Evolutionary conservation across 805 yeast species (phyloP), one percentile per base, ranked within the genome.

Genomic region (Candida patagonica): DNA sequence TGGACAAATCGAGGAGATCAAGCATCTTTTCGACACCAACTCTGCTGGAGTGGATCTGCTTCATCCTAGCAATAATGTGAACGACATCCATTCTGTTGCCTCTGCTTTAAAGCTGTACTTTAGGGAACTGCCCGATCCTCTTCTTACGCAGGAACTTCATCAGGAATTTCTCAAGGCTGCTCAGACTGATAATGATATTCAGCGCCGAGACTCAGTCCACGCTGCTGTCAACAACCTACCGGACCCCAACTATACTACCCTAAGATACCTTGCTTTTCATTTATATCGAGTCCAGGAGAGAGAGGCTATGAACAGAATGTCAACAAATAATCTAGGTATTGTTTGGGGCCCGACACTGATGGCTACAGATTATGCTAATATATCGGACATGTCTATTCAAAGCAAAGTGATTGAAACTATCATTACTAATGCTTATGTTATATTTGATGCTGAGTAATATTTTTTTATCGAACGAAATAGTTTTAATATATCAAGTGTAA

Each of bases 271-370:
- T 48, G 65, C 88, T 1, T 85, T 89, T 69, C 99, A 92, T 59
- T 72, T 92, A 45, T 77, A 80, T 46, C 73, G 80, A 41, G 78
- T 92, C 10, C 75, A 80, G 27, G 70, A 71, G 22, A 68, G 76
- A 41, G 79, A 78, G 52, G 68, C 68, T 16, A 50, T 61, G 26
- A 86, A 87, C 56, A 71, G 92, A 56, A 92, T 92, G 98, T 77
- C 77, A 35, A 69, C 78, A 42, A 79, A 80, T 53, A 80, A 82
- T 44, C 60, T 92, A 51, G 84, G 94, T 35, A 84, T 85, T 29
- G 87, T 89, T 27, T 92, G 98, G 98, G 96, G 96, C 0, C 95
- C 95, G 15, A 83, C 84, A 2, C 62, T 92, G 38, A 70, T 92
- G 57, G 73, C 79, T 15, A 75, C 78, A 35, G 82, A 76, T 50